A percentile compares a stretch with the other conserved stretches of the same genome.
Evolutionary conservation across 208 protist genomes (phyloP).

Genomic region (Crithidia fasciculata): DNA sequence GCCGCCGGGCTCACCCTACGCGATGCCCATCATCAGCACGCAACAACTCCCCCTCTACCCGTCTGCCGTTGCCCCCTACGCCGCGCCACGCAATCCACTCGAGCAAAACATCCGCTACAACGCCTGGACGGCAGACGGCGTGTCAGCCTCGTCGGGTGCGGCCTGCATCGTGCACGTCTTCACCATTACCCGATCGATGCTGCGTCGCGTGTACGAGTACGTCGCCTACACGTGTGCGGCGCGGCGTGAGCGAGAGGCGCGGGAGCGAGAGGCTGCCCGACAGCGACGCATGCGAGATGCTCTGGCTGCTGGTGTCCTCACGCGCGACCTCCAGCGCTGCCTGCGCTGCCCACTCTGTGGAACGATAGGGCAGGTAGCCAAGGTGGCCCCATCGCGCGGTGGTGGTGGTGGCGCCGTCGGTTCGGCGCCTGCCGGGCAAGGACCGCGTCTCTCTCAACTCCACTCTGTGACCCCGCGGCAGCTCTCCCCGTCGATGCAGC

Average conservation of each 20-base stretch:
- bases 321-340: conserved; percentile 21
- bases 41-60: conserved; percentile 13
- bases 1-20: background rate
- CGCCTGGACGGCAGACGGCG: conserved; percentile 36
- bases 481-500: background rate
- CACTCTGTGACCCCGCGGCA: conserved; percentile 4
- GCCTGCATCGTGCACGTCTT: conserved; percentile 39
- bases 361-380: conserved; percentile 17
- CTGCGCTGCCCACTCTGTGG: conserved; percentile 35
- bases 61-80: conserved; percentile 22
- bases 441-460: background rate
- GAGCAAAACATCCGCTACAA: conserved; percentile 33
- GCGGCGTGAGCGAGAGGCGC: conserved; percentile 11
- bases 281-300: conserved; percentile 14
- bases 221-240: conserved; percentile 31
- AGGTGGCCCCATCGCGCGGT: background rate
- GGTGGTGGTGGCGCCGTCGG: too few species aligned
- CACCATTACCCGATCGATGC: conserved; percentile 33
- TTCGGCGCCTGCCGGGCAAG: background rate
- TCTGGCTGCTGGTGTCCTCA: conserved; percentile 20
- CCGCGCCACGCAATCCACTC: conserved; percentile 16
- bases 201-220: conserved; percentile 37
- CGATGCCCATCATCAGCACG: background rate
- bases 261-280: conserved; percentile 6
- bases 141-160: conserved; percentile 30